These are phyloP conservation scores for Ophiocordyceps camponoti-floridani DNA, from an alignment of 2,329 filamentous ascomycete species.

Conservation along the genomic window DNA sequence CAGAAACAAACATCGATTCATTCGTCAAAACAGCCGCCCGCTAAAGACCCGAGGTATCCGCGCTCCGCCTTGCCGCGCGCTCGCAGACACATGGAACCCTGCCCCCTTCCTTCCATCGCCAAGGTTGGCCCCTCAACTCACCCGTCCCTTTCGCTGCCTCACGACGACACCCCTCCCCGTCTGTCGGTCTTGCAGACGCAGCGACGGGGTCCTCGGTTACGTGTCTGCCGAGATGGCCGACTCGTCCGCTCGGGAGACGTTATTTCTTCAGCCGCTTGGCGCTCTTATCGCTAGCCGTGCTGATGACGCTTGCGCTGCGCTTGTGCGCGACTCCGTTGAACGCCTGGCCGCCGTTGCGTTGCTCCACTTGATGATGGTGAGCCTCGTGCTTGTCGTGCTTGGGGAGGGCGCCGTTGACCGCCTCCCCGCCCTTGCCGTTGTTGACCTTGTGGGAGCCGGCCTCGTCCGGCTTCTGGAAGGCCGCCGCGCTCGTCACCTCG, in stretches of 20 bases:
- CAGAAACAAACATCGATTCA: neutral
- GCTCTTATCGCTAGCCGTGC: slow-evolving; percentile 47
- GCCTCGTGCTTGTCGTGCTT: neutral
- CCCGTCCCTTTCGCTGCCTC: too few species aligned
- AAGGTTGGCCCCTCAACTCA: neutral
- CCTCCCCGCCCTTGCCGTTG: neutral
- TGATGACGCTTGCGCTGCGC: slow-evolving; percentile 69
- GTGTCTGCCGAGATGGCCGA: neutral
- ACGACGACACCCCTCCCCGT: neutral
- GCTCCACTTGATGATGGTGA: slow-evolving; percentile 3
- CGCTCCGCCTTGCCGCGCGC: neutral
- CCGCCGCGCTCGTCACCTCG: too few species aligned
- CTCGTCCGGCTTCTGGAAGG: slow-evolving; percentile 1
- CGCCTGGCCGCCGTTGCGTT: slow-evolving; percentile 15
- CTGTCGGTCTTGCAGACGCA: neutral
- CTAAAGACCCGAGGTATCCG: neutral
- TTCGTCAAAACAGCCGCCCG: neutral
- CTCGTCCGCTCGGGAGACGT: neutral
- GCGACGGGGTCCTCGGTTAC: neutral
- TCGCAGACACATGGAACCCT: neutral
- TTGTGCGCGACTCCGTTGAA: slow-evolving; percentile 34
- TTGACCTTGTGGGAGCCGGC: slow-evolving; percentile 5
- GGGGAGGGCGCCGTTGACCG: neutral
- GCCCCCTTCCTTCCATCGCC: neutral
- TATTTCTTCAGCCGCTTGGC: slow-evolving; percentile 36